Evolutionary conservation across 2,329 filamentous ascomycete species (phyloP).

Genomic region (Epichloe glyceriae): DNA sequence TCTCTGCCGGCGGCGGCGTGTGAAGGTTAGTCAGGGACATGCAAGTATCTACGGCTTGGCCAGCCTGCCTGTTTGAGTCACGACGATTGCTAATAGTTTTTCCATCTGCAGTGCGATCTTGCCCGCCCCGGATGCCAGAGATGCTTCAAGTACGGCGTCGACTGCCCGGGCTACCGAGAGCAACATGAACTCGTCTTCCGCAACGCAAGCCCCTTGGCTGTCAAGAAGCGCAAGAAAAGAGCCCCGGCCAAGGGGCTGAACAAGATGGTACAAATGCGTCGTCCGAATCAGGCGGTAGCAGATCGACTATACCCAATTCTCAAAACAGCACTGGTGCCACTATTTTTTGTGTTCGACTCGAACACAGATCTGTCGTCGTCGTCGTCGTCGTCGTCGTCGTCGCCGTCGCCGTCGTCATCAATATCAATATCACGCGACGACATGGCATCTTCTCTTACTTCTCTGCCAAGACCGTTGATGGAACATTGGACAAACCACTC

Average conservation of each 20-base stretch:
- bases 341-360: slow-evolving; percentile 3
- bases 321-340: slow-evolving; percentile 3
- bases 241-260: slow-evolving; percentile 2
- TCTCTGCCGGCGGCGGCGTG: slow-evolving; percentile 25
- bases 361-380: not conserved
- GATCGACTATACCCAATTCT: slow-evolving; percentile 1
- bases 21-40: slow-evolving; percentile 21
- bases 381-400: not conserved
- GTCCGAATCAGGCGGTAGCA: not conserved
- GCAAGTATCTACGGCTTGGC: not conserved
- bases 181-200: slow-evolving; percentile 28
- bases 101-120: slow-evolving; percentile 24
- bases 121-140: slow-evolving; percentile 25
- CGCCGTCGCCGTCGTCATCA: not conserved
- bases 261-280: not conserved
- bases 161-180: slow-evolving; percentile 27
- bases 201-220: slow-evolving; percentile 16
- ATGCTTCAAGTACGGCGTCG: slow-evolving; percentile 27
- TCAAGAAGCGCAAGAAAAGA: slow-evolving; percentile 20
- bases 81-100: too few species aligned
- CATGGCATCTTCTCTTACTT: slow-evolving; percentile 3
- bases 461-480: slow-evolving; percentile 13
- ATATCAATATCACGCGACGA: not conserved
- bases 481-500: slow-evolving; percentile 28
- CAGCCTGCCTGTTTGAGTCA: too few species aligned